A percentile compares a stretch with the other conserved stretches of the same genome.
These are phyloP conservation scores for Neohortaea acidophila DNA, from an alignment of 495 filamentous ascomycete genomes.

Conservation along the genomic window DNA sequence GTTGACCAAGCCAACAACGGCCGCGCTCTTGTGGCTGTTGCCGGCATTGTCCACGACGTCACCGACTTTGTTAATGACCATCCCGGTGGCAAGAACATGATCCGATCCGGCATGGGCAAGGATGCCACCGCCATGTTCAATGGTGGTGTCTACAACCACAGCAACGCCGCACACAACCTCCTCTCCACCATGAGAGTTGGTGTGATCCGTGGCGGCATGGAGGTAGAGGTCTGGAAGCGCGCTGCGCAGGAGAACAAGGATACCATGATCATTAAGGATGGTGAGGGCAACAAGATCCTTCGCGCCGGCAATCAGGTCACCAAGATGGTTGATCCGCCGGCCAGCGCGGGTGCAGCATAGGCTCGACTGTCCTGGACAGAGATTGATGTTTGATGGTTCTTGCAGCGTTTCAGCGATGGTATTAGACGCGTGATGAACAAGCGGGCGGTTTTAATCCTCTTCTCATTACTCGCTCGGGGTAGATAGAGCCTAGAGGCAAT, in stretches of 20 bases:
- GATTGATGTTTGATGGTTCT: no score
- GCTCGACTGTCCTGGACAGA: no score
- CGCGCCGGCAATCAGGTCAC: conserved; percentile 85
- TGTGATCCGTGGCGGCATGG: conserved; percentile 88
- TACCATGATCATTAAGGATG: conserved; percentile 63
- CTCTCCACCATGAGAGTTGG: conserved; percentile 92
- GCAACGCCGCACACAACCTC: conserved; percentile 94
- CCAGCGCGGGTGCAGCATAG: conserved; percentile 59
- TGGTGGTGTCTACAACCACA: conserved; percentile 95
- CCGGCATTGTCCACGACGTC: conserved; percentile 93
- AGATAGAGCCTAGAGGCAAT: no score
- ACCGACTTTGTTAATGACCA: conserved; percentile 91
- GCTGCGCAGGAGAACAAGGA: conserved; percentile 83
- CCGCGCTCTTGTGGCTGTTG: conserved; percentile 72
- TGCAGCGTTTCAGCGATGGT: no score
- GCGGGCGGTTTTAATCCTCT: no score
- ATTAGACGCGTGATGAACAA: no score
- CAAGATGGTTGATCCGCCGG: conserved; percentile 57
- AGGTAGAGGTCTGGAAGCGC: conserved; percentile 99
- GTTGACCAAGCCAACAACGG: conserved; percentile 77
- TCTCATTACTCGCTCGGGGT: no score
- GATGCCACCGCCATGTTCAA: conserved; percentile 99
- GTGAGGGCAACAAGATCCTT: conserved; percentile 65
- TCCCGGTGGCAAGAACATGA: conserved; percentile 92
- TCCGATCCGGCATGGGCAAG: conserved; percentile 84